Base-by-base conservation (phyloP, 805 yeast species). In the Priceomyces haplophilus region DNA sequence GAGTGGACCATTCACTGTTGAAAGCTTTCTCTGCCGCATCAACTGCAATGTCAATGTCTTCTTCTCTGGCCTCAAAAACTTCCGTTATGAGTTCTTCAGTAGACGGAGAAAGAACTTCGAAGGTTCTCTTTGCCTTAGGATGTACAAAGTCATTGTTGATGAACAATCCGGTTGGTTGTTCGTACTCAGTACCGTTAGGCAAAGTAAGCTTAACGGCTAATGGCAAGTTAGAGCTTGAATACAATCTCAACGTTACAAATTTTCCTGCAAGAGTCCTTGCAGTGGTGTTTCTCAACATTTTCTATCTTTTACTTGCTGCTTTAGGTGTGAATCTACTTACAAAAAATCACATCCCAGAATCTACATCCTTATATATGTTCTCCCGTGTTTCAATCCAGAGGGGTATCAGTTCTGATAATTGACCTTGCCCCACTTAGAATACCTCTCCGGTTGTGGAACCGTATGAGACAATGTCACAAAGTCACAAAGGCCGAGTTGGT, bases 111-210 rank as follows among this genome's bases (percentile, higher is more conserved):
- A 79, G 61, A 25, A 82, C 85, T 50, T 76, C 76, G 45, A 85
- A 68, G n/a, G 81, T 79, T 55, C 77, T 70, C 42, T 76, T 78
- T 42, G 77, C 76, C 25, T 67, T 64, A 13, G 89, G 76, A 38
- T 69, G 55, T 59, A 82, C 82, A 56, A 85, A 88, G 63, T 87
- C 87, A 65, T 87, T 87, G 72, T 88, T 84, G 63, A 90, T 88
- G 75, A 87, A 90, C 54, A 90, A 69, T 49, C 97, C 97, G 8
- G 85, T 82, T 54, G 96, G 96, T 69, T 86, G 95, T 40, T 79
- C 73, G 58, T 83, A 85, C 27, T 72, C 67, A 24, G 67, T 67
- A 34, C 96, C 96, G 55, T 84, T 85, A 50, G 95, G 96, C 52
- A 82, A 67, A 7, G 73, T 75, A 49, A 83, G 63, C 25, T 66